phyloP scores from a whole-genome alignment of 2,329 filamentous ascomycete species.

The Berkeleyomyces rouxiae region DNA sequence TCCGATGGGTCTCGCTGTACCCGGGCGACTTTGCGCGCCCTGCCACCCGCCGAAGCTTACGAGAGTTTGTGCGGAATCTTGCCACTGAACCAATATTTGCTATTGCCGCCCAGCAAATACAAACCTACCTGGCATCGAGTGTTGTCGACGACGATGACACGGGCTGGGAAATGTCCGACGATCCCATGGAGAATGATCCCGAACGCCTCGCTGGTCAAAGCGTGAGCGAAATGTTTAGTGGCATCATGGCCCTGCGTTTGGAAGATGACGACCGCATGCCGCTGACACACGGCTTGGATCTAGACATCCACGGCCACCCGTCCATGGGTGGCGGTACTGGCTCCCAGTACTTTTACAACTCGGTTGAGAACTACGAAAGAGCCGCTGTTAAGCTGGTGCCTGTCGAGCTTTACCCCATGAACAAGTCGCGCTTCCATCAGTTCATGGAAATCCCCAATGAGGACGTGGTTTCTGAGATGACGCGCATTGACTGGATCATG shows the following conservation, averaged over 20 bases:
- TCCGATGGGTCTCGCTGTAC: constrained; percentile 78
- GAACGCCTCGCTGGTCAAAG: constrained; percentile 19
- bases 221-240: constrained; percentile 27
- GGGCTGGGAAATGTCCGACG: constrained; percentile 76
- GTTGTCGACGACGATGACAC: constrained; percentile 80
- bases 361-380: constrained; percentile 63
- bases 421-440: constrained; percentile 74
- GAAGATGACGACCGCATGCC: constrained; percentile 24
- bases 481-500: constrained; percentile 95
- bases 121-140: constrained; percentile 52
- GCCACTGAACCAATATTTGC: constrained; percentile 66
- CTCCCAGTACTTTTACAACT: constrained; percentile 33
- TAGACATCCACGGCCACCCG: constrained; percentile 11
- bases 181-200: constrained; percentile 22
- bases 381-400: constrained; percentile 60
- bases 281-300: constrained; percentile 15
- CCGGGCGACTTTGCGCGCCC: constrained; percentile 83
- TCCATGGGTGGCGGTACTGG: constrained; percentile 7
- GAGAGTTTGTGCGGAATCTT: constrained; percentile 60
- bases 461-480: constrained; percentile 77
- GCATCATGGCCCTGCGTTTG: constrained; percentile 30
- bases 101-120: constrained; percentile 72
- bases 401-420: constrained; percentile 49
- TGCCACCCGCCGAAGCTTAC: constrained; percentile 52
- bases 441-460: constrained; percentile 80